Evolutionary conservation across 768 basidiomycete genomes (phyloP).

Genomic region (Guyanaporus albipodus): DNA sequence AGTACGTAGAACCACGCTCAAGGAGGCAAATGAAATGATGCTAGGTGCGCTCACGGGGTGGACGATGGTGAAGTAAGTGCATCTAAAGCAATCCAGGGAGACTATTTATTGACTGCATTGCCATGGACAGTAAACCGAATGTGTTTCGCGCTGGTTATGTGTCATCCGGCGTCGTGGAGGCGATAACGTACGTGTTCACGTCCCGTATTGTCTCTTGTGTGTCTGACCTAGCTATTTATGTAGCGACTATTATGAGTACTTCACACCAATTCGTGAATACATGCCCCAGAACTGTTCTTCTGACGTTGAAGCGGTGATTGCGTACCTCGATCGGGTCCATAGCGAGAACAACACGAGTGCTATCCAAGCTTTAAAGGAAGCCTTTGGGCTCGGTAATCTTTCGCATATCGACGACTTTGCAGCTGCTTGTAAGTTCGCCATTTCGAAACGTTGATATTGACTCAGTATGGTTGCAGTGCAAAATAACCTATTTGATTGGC

Average conservation of each 20-base stretch:
- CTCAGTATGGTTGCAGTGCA: slow-evolving; percentile 35
- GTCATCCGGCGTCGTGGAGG: slow-evolving; percentile 45
- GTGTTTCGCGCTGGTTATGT: slow-evolving; percentile 42
- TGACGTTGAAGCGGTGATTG: slow-evolving; percentile 61
- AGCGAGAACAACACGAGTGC: slow-evolving; percentile 39
- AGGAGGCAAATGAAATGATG: too few relatives aligned
- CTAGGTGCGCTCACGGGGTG: slow-evolving; percentile 50
- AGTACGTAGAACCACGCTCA: too few relatives aligned
- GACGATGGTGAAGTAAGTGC: slow-evolving; percentile 62
- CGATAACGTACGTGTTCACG: slow-evolving; percentile 34
- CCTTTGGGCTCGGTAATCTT: slow-evolving; percentile 55
- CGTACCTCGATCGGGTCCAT: slow-evolving; percentile 58
- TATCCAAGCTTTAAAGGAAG: slow-evolving; percentile 51
- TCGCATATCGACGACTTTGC: slow-evolving; percentile 66
- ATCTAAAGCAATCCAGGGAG: background rate
- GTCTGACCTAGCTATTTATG: background rate
- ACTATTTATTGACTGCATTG: background rate
- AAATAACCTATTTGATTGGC: slow-evolving; percentile 66
- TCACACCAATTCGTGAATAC: slow-evolving; percentile 62
- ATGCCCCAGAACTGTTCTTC: slow-evolving; percentile 75
- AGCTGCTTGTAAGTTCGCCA: slow-evolving; percentile 42
- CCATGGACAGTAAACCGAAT: slow-evolving; percentile 33
- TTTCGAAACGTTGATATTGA: slow-evolving; percentile 13
- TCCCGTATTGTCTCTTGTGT: background rate
- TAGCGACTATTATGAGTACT: slow-evolving; percentile 44